Percentiles rank a stretch among this genome's conserved stretches.
Conservation (phyloP, 2,329 filamentous ascomycete genomes). For the Fusarium multiceps region DNA sequence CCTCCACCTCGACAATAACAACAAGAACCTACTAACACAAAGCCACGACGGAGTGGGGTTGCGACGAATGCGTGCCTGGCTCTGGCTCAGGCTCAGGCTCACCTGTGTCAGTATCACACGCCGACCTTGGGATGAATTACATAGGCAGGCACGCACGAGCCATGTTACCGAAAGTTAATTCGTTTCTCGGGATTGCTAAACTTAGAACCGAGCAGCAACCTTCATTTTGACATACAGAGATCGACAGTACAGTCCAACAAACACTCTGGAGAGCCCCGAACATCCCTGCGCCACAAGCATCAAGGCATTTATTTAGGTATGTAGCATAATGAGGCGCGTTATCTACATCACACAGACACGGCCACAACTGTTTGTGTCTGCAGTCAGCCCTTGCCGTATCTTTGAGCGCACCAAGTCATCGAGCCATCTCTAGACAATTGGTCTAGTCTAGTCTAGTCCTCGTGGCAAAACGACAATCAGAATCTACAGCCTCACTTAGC, state of each 20-base stretch:
- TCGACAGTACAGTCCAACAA: slow-evolving; percentile 14
- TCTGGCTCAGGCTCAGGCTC: neutral
- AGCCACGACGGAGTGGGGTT: neutral
- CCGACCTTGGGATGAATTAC: slow-evolving; percentile 11
- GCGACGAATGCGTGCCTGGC: neutral
- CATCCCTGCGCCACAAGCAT: slow-evolving; percentile 27
- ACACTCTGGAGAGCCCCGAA: slow-evolving; percentile 1
- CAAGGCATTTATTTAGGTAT: neutral
- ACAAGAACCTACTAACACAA: neutral
- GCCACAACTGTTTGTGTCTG: neutral
- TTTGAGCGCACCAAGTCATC: slow-evolving; percentile 1
- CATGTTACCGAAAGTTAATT: slow-evolving; percentile 29
- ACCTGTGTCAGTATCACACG: neutral
- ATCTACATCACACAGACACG: neutral
- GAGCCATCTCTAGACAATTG: neutral
- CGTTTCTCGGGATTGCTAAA: slow-evolving; percentile 22
- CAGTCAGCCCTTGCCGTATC: neutral
- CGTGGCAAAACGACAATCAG: slow-evolving; percentile 6
- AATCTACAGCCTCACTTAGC: slow-evolving; percentile 11
- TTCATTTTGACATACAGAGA: slow-evolving; percentile 26
- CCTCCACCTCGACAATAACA: neutral
- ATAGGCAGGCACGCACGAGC: slow-evolving; percentile 33
- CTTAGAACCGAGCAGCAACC: slow-evolving; percentile 29
- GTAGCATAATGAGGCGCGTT: slow-evolving; percentile 15
- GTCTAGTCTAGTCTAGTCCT: neutral